These are phyloP conservation scores for Nematocida parisii DNA, from an alignment of 371 early-diverging fungal species.

Conservation along the genomic window DNA sequence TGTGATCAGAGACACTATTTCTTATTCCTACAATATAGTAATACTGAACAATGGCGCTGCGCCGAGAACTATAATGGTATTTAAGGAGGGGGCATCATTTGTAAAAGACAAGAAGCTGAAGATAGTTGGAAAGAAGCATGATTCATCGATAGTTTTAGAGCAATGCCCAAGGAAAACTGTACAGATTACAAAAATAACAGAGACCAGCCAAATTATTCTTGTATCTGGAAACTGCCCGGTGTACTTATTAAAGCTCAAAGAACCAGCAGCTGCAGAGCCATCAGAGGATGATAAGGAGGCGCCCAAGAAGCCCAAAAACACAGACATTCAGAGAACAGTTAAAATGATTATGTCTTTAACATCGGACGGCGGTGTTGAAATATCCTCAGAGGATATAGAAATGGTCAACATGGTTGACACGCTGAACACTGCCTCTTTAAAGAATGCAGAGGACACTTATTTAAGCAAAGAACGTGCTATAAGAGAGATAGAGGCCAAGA, in stretches of 20 bases:
- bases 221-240: slow-evolving; percentile 1
- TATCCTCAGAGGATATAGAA: slow-evolving; percentile 17
- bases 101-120: slow-evolving; percentile 12
- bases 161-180: slow-evolving; percentile 17
- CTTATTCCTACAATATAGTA: neutral
- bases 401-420: neutral
- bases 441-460: neutral
- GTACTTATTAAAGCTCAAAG: slow-evolving; percentile 1
- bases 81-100: neutral
- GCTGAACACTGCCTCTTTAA: neutral
- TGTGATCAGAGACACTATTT: slow-evolving; percentile 28
- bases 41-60: neutral
- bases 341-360: neutral
- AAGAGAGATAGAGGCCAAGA: slow-evolving; percentile 2
- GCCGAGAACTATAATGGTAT: neutral
- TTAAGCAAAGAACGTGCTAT: neutral
- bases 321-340: neutral
- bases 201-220: neutral
- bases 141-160: neutral
- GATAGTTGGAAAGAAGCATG: slow-evolving; percentile 10
- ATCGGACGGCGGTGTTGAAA: neutral
- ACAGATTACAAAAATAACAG: slow-evolving; percentile 2
- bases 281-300: neutral
- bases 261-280: neutral
- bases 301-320: neutral